These are phyloP conservation scores for Aeschynomene evenia DNA, from an alignment of 306 rosid genomes.

Conservation along the genomic window DNA sequence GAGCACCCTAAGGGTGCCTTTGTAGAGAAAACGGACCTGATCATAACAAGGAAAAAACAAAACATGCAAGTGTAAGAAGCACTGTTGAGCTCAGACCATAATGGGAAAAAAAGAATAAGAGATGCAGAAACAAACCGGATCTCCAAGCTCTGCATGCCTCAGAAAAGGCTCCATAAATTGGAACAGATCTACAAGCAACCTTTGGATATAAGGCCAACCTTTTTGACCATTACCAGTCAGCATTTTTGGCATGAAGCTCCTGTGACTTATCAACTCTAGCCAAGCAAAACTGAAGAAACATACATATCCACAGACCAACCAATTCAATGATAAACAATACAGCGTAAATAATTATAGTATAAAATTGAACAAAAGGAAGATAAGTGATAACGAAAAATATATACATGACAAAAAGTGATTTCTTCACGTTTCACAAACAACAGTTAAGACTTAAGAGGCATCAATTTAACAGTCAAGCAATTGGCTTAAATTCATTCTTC, in stretches of 20 bases:
- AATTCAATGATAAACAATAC: neutral
- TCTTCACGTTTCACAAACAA: neutral
- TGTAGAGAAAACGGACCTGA: slow-evolving; percentile 83
- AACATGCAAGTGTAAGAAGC: neutral
- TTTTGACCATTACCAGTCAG: slow-evolving; percentile 83
- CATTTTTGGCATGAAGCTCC: slow-evolving; percentile 97
- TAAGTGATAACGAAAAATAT: neutral
- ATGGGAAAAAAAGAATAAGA: slow-evolving; percentile 11
- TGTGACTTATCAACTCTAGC: slow-evolving; percentile 97
- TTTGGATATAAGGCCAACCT: slow-evolving; percentile 90
- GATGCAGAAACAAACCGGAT: slow-evolving; percentile 54
- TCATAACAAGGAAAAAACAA: slow-evolving; percentile 5
- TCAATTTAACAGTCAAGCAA: neutral
- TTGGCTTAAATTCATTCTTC: neutral
- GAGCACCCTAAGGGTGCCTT: slow-evolving; percentile 94
- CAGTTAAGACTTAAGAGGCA: neutral
- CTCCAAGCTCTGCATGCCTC: slow-evolving; percentile 94
- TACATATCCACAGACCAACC: slow-evolving; percentile 17
- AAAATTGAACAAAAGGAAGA: neutral
- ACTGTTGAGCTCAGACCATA: neutral
- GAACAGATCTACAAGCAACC: slow-evolving; percentile 86
- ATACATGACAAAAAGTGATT: neutral
- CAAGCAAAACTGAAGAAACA: slow-evolving; percentile 81
- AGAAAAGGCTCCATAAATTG: slow-evolving; percentile 97
- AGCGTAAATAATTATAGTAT: neutral